Base-by-base conservation (phyloP, 345 rosid species). In the Raphanus sativus region DNA sequence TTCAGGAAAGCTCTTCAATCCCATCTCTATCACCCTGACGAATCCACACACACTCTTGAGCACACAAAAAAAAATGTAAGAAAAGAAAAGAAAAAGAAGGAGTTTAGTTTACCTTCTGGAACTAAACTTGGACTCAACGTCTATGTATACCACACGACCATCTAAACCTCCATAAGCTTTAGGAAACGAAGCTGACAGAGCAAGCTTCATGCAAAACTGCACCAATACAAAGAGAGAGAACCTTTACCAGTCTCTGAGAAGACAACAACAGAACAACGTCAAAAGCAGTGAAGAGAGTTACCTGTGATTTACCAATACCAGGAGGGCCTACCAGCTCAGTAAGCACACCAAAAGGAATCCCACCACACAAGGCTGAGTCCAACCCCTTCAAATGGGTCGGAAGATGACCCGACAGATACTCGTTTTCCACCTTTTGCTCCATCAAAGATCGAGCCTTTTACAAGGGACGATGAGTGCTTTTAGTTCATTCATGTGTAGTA, bases 291-390 rank as follows among this genome's bases (percentile, higher is more conserved):
- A 59, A 28, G 15, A 15, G 25, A 71, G 36, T 33, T 0, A 86
- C 93, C 74, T 93, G 97, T 12, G 97, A 91, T 83, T 93, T 93
- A 21, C 98, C 98, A 12, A 89, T 90, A 62, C 97, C 98, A 74
- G 98, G 81, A 0, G 96, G 94, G 65, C 98, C 97, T 21, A 91
- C 96, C 69, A 93, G 28, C 81, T 93, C 97, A 0, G 97, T 91
- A 36, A 93, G 69, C 71, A 91, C 98, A 65, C 98, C 94, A 69
- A 86, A 91, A 3, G 97, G 98, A 38, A 93, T 83, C 4, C 97
- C 96, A 62, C 97, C 96, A 17, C 89, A 86, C 24, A 91, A 78
- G 24, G 97, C 86, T 17, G 77, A 83, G 78, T 93, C 97, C 10
- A 93, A 75, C 10, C 98, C 97, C 55, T 85, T 89, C 76, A 93